A percentile compares a stretch with the other conserved stretches of the same genome.
Conservation (phyloP, 257 asterid genomes). For the Craterostigma plantagineum region DNA sequence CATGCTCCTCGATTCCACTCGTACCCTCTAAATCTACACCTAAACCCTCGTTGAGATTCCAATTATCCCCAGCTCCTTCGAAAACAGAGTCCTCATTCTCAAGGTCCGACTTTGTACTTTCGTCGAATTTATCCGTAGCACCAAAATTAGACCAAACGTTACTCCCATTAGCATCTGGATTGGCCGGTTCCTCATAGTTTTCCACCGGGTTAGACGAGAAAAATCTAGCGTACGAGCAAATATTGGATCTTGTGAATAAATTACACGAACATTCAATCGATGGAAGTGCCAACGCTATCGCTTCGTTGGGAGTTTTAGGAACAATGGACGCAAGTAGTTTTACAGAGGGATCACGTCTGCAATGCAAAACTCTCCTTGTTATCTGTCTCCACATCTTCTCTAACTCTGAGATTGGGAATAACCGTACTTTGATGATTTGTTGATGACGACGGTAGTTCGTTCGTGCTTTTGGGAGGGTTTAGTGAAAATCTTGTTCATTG, state of each 20-base stretch:
- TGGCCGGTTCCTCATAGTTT: constrained; percentile 11
- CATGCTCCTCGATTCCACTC: constrained; percentile 9
- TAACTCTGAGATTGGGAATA: background rate
- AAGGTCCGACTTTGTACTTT: constrained; percentile 5
- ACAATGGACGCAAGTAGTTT: constrained; percentile 7
- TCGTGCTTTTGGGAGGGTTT: too few relatives aligned
- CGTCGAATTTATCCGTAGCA: constrained; percentile 14
- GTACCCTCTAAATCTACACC: constrained; percentile 12
- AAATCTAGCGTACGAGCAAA: constrained; percentile 15
- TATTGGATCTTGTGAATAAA: constrained; percentile 11
- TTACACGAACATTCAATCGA: constrained; percentile 13
- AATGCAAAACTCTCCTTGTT: constrained; percentile 22
- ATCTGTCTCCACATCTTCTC: constrained; percentile 35
- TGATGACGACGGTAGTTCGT: too few relatives aligned
- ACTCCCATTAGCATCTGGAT: constrained; percentile 11
- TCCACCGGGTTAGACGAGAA: constrained; percentile 33
- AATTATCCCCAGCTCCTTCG: constrained; percentile 7
- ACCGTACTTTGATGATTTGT: too few relatives aligned
- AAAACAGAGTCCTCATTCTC: constrained; percentile 15
- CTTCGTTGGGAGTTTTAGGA: constrained; percentile 13
- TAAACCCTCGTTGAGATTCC: constrained; percentile 10
- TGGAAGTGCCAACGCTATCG: constrained; percentile 5
- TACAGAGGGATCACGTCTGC: constrained; percentile 15
- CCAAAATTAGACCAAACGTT: constrained; percentile 12
- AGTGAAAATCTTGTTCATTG: too few relatives aligned